A percentile compares a stretch with the other conserved stretches of the same genome.
These are phyloP conservation scores for Fusarium circinatum DNA, from an alignment of 2,329 filamentous ascomycete genomes.

Conservation along the genomic window DNA sequence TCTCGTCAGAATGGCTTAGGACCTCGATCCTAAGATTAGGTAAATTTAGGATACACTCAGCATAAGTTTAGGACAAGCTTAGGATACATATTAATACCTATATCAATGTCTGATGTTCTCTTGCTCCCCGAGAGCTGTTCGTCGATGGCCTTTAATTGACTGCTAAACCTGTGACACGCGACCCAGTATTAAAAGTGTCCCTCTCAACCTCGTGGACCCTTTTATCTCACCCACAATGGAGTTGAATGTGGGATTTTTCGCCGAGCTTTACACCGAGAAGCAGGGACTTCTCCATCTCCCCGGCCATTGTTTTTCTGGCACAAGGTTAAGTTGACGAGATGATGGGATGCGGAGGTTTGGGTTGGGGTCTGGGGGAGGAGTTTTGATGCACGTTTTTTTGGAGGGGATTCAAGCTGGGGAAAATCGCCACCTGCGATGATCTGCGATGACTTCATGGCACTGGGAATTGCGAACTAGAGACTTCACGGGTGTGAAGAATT, in stretches of 20 bases:
- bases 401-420: conserved; percentile 11
- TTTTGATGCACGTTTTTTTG: background rate
- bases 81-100: accelerated
- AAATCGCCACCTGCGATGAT: conserved; percentile 8
- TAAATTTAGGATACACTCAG: too few relatives aligned
- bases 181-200: conserved; percentile 11
- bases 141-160: background rate
- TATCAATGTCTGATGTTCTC: background rate
- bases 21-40: background rate
- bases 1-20: background rate
- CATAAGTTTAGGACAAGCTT: too few relatives aligned
- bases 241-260: background rate
- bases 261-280: conserved; percentile 21
- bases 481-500: accelerated
- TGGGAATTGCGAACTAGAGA: background rate
- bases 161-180: background rate
- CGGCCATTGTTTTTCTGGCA: background rate
- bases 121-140: background rate
- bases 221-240: background rate
- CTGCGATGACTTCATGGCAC: background rate
- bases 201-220: background rate
- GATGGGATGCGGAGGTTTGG: conserved; percentile 3
- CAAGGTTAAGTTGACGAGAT: conserved; percentile 8
- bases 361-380: conserved; percentile 19
- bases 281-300: background rate